Base-by-base conservation (phyloP, 2,329 filamentous ascomycete species). In the Fusarium xyrophilum region DNA sequence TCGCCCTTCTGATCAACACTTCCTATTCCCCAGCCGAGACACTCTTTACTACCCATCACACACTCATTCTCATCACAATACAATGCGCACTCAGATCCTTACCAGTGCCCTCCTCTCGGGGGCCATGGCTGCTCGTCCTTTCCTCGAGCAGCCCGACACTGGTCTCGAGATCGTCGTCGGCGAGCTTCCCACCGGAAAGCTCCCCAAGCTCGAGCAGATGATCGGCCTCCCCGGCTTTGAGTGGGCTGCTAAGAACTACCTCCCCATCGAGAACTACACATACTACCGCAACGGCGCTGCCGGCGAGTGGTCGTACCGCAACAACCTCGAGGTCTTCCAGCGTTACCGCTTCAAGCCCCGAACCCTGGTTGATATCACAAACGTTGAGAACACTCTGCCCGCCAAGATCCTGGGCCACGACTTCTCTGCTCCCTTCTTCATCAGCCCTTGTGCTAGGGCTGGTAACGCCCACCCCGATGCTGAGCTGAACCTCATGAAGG, bases 201-300 rank as follows among this genome's bases (percentile, higher is more conserved):
- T 86, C 42, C 81, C 84, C 12, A 73, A 80, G 47, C 74, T 87
- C 10, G 73, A 78, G 19, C 70, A 77, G 56, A 80, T 87, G 42
- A 74, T 83, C 14, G 84, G 83, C 19, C 76, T 87, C 10, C 83
- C 81, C 2, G 85, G 87, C 76, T 87, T 86, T 68, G 83, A 87
- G 40, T 85, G 79, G 75, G 82, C 82, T 6, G 85, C 84, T 25
- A 78, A 83, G 56, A 79, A 81, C 53, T 81, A 82, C 68, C 79
- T 87, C 69, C 81, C 83, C 59, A 63, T 69, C 15, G 71, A 76
- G 25, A 81, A 83, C 70, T 87, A 84, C 75, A 85, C 84, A n/a
- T 87, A 86, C 75, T 87, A 87, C 76, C 82, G 84, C 61, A 85
- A 84, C 67, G 85, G 84, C 23, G 84, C 84, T 7, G 84, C 80